Evolutionary conservation across 2,329 filamentous ascomycete genomes (phyloP).

Genomic region (Pyrenochaeta sp.): DNA sequence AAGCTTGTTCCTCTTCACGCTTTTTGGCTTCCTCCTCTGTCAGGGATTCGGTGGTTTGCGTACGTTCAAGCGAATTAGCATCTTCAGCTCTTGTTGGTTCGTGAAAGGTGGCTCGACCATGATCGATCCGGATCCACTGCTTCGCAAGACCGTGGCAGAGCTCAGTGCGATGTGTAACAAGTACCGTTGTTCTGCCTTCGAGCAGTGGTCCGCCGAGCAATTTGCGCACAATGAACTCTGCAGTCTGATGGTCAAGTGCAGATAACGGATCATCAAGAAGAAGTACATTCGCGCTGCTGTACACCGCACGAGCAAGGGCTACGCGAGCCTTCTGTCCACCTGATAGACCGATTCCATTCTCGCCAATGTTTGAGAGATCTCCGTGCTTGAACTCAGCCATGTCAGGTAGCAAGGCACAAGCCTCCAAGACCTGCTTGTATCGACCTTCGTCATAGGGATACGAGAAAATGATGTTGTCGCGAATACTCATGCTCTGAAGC

Average conservation of each 20-base stretch:
- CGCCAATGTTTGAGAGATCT: conserved; percentile 68
- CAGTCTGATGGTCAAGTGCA: conserved; percentile 70
- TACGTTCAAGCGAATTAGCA: conserved; percentile 51
- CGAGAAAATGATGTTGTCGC: conserved; percentile 73
- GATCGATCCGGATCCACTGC: conserved; percentile 74
- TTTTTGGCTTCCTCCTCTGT: conserved; percentile 49
- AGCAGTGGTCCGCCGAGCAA: conserved; percentile 65
- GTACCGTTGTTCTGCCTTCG: conserved; percentile 62
- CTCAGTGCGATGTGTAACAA: conserved; percentile 73
- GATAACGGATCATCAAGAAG: conserved; percentile 68
- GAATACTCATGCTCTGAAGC: conserved; percentile 74
- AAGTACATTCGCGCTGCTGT: conserved; percentile 63
- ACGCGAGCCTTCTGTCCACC: conserved; percentile 69
- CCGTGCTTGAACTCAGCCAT: conserved; percentile 70
- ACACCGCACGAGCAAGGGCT: conserved; percentile 68
- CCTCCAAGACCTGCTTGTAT: conserved; percentile 74
- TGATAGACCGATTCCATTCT: conserved; percentile 68
- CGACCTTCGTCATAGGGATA: conserved; percentile 72
- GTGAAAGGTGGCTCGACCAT: conserved; percentile 62
- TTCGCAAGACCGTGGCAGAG: conserved; percentile 76
- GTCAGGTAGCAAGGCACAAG: conserved; percentile 69
- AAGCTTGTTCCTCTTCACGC: conserved; percentile 51
- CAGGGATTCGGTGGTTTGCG: conserved; percentile 47
- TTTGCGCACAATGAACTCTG: conserved; percentile 66
- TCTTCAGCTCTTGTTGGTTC: conserved; percentile 57